Base-by-base conservation (phyloP, 495 filamentous ascomycete species). In the Penicillium desertorum region DNA sequence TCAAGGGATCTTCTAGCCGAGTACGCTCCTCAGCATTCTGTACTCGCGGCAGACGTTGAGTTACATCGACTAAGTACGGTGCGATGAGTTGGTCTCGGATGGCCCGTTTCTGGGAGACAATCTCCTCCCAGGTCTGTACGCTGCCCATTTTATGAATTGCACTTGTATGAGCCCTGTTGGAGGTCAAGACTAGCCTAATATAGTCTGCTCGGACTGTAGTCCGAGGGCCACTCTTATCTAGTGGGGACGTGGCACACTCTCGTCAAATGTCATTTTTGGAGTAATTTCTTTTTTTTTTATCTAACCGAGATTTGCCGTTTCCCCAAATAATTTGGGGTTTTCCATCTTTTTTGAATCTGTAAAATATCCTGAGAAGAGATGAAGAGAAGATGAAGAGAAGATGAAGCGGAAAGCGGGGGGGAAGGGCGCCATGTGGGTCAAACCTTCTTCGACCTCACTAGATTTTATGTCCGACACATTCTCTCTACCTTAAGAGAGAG, bases 1-100 rank as follows among this genome's bases (percentile, higher is more conserved):
- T 17, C 19, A 56, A 19, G 1, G 69, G 59, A 11, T 73, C 65
- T 30, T 57, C 32, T 9, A 73, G 16, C 16, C 51, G 56, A 58
- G 60, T 67, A 14, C 72, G 68, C 9, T 65, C 51, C 2, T 65
- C 57, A 9, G 71, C 68, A 19, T 59, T 47, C 11, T 58, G 37
- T 11, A 69, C 60, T 22, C 45, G 69, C 39, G 69, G 62, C 6
- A 46, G 25, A 50, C 70, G 72, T 14, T 57, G 54, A 41, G 67
- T 60, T 17, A 71, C 14, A 59, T 74, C 37, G 19, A 67, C 54
- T 12, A 70, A n/a, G 42, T 77, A 74, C 6, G 67, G 67, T 4
- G 62, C 52, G 12, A 77, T 49, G 11, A 61, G 49, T 22, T 68
- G 57, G 30, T 74, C 68, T 51, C 71, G 56, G n/a, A 64, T 45